A percentile compares a stretch with the other conserved stretches of the same genome.
phyloP scores from a whole-genome alignment of 1,284 basidiomycete genomes.

The Naganishia sp. region DNA sequence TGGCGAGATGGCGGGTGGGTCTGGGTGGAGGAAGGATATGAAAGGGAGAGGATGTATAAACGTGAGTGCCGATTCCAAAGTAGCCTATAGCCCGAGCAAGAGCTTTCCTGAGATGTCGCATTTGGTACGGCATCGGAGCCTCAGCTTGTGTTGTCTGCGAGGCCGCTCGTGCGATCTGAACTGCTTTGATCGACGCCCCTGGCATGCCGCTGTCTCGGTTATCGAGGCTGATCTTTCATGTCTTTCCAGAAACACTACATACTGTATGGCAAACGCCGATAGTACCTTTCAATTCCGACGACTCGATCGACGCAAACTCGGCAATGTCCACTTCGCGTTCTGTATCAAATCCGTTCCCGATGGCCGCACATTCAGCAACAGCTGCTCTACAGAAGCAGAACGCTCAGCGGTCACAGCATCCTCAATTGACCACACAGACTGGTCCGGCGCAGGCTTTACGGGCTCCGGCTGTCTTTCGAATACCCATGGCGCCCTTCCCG shows the following conservation, averaged over 20 bases:
- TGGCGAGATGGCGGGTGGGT: constrained; percentile 53
- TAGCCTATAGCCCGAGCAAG: too few relatives aligned
- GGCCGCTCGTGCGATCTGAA: not conserved
- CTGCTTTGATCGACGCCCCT: not conserved
- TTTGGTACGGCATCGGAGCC: too few relatives aligned
- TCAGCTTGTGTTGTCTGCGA: too few relatives aligned
- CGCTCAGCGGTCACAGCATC: constrained; percentile 19
- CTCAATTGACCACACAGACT: constrained; percentile 40
- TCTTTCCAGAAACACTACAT: constrained; percentile 32
- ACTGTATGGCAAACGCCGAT: constrained; percentile 37
- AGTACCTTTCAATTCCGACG: constrained; percentile 23
- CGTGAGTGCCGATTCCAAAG: constrained; percentile 27
- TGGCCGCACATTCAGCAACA: constrained; percentile 31
- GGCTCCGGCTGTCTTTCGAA: constrained; percentile 47
- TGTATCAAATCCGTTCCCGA: constrained; percentile 20
- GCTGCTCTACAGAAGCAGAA: constrained; percentile 18
- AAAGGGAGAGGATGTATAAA: constrained; percentile 38
- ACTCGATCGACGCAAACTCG: not conserved
- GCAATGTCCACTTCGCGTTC: constrained; percentile 8
- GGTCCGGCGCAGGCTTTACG: constrained; percentile 46
- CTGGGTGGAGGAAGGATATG: constrained; percentile 51
- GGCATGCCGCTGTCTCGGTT: not conserved
- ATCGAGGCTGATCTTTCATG: not conserved
- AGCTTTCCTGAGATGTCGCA: too few relatives aligned
- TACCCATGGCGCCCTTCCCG: constrained; percentile 46